Percentiles rank a stretch among this genome's conserved stretches.
These are phyloP conservation scores for Talaromyces sp. DNA, from an alignment of 2,329 filamentous ascomycete species.

Conservation along the genomic window DNA sequence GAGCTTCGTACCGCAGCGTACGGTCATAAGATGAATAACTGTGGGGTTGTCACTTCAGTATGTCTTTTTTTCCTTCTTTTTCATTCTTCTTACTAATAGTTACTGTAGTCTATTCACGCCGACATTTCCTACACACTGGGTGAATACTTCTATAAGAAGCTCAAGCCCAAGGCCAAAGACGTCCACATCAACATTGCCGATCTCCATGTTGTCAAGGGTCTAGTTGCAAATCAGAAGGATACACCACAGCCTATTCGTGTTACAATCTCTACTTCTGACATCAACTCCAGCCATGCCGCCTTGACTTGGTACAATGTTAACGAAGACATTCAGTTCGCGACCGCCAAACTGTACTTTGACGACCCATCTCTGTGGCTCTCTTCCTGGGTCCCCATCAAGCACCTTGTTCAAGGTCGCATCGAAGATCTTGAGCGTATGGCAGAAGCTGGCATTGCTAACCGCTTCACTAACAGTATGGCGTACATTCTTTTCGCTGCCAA, in stretches of 20 bases:
- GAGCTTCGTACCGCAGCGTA: constrained; percentile 17
- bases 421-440: constrained; percentile 26
- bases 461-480: constrained; percentile 27
- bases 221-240: constrained; percentile 43
- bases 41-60: constrained; percentile 14
- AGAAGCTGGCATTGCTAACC: constrained; percentile 24
- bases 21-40: constrained; percentile 23
- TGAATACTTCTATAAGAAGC: constrained; percentile 21
- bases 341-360: constrained; percentile 22
- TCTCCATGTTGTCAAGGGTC: constrained; percentile 36
- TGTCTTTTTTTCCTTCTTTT: background rate
- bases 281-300: background rate
- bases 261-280: constrained; percentile 44
- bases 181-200: constrained; percentile 23
- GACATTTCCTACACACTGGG: constrained; percentile 27
- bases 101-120: constrained; percentile 19
- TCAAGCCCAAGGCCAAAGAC: constrained; percentile 14
- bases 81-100: background rate
- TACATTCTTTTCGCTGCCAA: constrained; percentile 24
- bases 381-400: constrained; percentile 24
- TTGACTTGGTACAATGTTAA: constrained; percentile 29
- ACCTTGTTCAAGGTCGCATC: constrained; percentile 28
- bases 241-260: constrained; percentile 19
- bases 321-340: constrained; percentile 26
- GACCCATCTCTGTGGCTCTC: constrained; percentile 24